Evolutionary conservation across 2,329 filamentous ascomycete species (phyloP), one percentile per base, ranked within the genome.

Genomic region (Cladosporium sp.): DNA sequence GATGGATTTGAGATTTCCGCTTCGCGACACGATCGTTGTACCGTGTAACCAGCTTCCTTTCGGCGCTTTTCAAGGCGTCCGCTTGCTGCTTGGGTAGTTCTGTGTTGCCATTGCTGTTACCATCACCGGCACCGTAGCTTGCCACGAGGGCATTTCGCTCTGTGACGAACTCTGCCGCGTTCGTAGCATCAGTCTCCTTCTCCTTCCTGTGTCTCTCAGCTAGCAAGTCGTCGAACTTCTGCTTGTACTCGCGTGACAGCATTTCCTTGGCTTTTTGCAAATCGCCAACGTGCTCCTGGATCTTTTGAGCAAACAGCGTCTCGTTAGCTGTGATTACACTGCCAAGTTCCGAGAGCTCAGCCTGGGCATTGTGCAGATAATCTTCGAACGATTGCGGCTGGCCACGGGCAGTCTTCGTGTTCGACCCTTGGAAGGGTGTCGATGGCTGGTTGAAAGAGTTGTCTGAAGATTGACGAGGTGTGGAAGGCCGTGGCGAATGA

Each of bases 281-380:
- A 53, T 74, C 75, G 13, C 73, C 73, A n/a, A 77, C 73, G 62
- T 77, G 76, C 70, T 77, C 74, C 36, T 73, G 69, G 16, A 77
- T 76, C 69, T 77, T 77, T 48, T 70, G 69, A 14, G 73, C 72
- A 49, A 77, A 77, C 0, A 77, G 69, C 5, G 70, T 68, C 62
- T 78, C 76, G 53, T 76, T 77, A 25, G 73, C 74, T 21, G 68
- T 74, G 60, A 77, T 77, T 32, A 74, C 73, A 43, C 69, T 74
- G 14, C 75, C 75, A 4, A 77, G 72, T 51, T 76, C 73, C 4
- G 72, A 75, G 8, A 76, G 71, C 53, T 77, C 75, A 5, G 70
- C 63, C 49, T 75, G 68, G 18, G 75, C 73, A 43, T 73, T 70
- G n/a, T 71, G 68, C 11, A 77, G 70, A 56, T 77, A 77, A n/a